Evolutionary conservation across 768 basidiomycete species (phyloP), one percentile per base, ranked within the genome.

Genomic region (Daedalea quercina): DNA sequence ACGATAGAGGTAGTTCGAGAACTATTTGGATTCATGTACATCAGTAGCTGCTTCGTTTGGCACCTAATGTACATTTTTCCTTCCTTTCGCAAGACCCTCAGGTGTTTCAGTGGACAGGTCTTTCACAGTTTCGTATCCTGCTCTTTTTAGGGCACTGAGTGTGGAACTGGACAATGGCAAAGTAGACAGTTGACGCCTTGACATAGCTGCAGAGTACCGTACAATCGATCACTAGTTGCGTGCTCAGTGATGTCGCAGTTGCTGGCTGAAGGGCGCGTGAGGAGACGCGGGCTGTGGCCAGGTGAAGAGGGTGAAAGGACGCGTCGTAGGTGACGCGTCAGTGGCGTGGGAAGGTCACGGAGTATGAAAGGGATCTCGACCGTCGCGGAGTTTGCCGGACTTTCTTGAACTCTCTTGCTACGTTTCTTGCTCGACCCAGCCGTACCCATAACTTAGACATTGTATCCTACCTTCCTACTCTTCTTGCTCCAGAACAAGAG

Each of bases 61-160:
- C 57, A 31, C 3, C 9, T 28, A 49, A 24, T 13, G 28, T 20
- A 52, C 17, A 13, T 20, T 3, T 28, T 24, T 45, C 65, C 48
- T 25, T 81, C 85, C 81, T 70, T 73, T 69, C 22, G 79, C 73
- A 20, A 86, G 62, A n/a, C 58, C 55, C 51, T 80, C 77, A 3
- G 73, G 68, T 1, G 76, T 73, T 2, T 68, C 62, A 8, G 64
- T 63, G 15, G 63, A 63, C 8, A 87, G 59, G 57, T 87, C 85
- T 47, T 76, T 69, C 2, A 80, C 59, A 7, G 75, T 80, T 60
- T 80, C 76, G 59, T 84, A 87, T 6, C 84, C 84, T 35, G 76
- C 74, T 35, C 68, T 70, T 43, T 70, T 70, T 31, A 86, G 68
- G 3, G 73, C 73, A 15, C 70, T 67, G 28, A 80, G 70, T 2